Evolutionary conservation across 177 flowering plant species (phyloP), one percentile per base, ranked within the genome.

Genomic region (Vitis hybrid): DNA sequence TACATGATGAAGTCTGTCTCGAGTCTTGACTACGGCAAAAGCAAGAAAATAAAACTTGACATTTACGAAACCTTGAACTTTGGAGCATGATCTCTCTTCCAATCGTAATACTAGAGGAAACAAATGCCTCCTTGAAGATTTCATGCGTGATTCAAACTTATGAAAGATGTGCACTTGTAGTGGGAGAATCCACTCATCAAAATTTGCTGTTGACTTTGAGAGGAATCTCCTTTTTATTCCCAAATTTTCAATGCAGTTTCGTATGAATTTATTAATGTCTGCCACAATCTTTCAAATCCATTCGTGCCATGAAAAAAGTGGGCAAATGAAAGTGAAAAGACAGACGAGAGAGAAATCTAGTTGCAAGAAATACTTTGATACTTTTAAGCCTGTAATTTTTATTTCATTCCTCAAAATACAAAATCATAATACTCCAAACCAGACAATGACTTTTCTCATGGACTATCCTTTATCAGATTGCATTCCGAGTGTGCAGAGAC

Each of bases 201-300:
- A 11, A 15, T 39, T 71, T 59, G 11, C 49, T 23, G 74, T 66
- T 65, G 56, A 71, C 60, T 54, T 54, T 19, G 39, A 19, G 8
- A 13, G 61, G 73, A 63, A 62, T 70, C 73, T 70, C 55, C 45
- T 15, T 55, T 32, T 18, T 32, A 70, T 15, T 10, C 59, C 65
- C 65, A 32, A 21, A 57, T 57, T 58, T 68, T 13, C 60, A 55
- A 39, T 60, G 65, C 49, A 19, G 61, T 56, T 63, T 11, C 67
- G 62, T 60, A 17, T 67, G 68, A 72, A 65, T 62, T 69, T 63
- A 68, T 49, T 45, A 65, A 51, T 79, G 81, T 75, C 78, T 66
- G 78, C 81, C 81, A 79, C 81, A 21, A 74, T 68, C 57, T 67
- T 45, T 66, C 51, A 70, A 68, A 64, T 48, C 78, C 81, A 72